Percentiles rank a stretch among this genome's conserved stretches.
These are phyloP conservation scores for Syzygium oleosum DNA, from an alignment of 345 rosid species.

Conservation along the genomic window DNA sequence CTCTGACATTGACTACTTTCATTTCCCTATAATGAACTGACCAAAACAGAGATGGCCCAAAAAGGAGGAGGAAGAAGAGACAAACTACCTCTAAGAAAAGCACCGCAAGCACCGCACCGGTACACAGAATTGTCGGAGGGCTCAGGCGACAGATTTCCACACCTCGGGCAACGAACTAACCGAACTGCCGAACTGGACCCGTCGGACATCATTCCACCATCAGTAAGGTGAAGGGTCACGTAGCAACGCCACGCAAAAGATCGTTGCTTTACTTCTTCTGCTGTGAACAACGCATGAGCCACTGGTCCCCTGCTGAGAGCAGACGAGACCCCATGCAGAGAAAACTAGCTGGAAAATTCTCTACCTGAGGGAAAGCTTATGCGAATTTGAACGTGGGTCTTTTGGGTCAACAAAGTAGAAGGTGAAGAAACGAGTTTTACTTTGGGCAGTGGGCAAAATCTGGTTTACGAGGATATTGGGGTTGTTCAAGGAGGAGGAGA, in stretches of 20 bases:
- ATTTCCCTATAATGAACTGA: neutral
- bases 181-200: constrained; percentile 33
- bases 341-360: neutral
- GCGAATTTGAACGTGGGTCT: neutral
- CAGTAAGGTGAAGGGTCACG: too few species aligned
- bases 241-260: neutral
- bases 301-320: neutral
- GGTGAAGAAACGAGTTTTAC: too few species aligned
- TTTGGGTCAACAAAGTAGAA: too few species aligned
- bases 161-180: constrained; percentile 86
- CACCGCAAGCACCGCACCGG: constrained; percentile 88
- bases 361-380: neutral
- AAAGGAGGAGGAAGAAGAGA: neutral
- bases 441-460: neutral
- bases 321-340: neutral
- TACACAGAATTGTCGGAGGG: constrained; percentile 60
- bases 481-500: neutral
- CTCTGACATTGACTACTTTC: neutral
- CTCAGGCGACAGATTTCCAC: constrained; percentile 71
- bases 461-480: neutral
- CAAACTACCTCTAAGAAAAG: constrained; percentile 75
- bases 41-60: too few species aligned
- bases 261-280: neutral
- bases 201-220: constrained; percentile 35
- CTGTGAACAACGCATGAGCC: neutral